Evolutionary conservation across 78 protist species (phyloP), one percentile per base, ranked within the genome.

Genomic region (Chrysochromulina parva): DNA sequence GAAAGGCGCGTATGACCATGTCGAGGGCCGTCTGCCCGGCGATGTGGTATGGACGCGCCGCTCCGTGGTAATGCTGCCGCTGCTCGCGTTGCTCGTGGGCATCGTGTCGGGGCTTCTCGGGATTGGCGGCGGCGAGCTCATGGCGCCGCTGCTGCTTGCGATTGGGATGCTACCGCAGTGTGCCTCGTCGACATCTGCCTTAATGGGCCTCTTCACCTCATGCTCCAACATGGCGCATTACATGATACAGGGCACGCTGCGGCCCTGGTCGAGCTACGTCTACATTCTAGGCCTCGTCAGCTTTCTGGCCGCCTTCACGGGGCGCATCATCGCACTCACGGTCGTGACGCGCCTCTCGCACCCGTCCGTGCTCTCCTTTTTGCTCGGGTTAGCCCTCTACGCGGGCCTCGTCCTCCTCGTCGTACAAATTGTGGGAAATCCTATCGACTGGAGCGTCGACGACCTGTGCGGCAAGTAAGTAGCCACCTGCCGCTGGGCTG

Each of bases 51-150:
- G 86, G 86, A 14, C 47, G 0, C 14, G 55, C 26, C 11, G 3
- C 24, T 26, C 7, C 24, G 26, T 0, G 85, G 22, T 52, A 14
- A 17, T 28, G 38, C 59, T 47, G 58, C 5, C 11, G 55, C 19
- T 2, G n/a, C 60, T 14, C 48, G 62, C 86, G 62, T 4, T 7
- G 20, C 4, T 2, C 53, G 17, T 78, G 47, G 86, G 86, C 47
- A 1, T 78, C 53, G 47, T 53, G 62, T 1, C 86, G 10, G 86
- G 62, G 47, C 86, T 78, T 6, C 13, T 78, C n/a, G 86, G 86
- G 20, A 1, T 78, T n/a, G 86, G 86, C 86, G 86, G 86, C 38
- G 86, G 86, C 47, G 86, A 78, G 86, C 60, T 78, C 20, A 53
- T 78, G 47, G 62, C 86, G 62, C 86, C 86, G 48, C 48, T 78